Base-by-base conservation (phyloP, 1,284 basidiomycete species). In the Schizophyllum amplum region DNA sequence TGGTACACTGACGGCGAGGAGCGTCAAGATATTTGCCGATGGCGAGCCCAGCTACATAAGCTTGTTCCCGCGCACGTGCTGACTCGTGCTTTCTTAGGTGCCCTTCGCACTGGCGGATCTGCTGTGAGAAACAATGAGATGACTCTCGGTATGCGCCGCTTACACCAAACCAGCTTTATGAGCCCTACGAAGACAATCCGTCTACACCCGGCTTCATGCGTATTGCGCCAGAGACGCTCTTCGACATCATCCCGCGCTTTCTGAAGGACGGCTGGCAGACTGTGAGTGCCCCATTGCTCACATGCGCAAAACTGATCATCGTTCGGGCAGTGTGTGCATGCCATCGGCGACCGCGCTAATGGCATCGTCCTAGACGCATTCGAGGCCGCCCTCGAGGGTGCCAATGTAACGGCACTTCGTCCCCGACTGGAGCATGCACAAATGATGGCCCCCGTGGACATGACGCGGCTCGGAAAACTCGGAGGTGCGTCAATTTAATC, bases 391-490 rank as follows among this genome's bases (percentile, higher is more conserved):
- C 69, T 91, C 50, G 68, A 77, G 52, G 78, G 79, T 23, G 75
- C 74, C 21, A 80, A 86, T 63, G 80, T 87, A 13, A 76, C 77
- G 27, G 78, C 81, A n/a, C 72, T 85, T 50, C 77, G 93, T 47
- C 86, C 91, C 53, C 82, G 94, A 22, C 79, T 97, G 24, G 94
- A 97, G 68, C 94, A 97, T 71, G 91, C 92, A 3, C 94, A 96
- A 70, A 86, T 96, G 65, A 76, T 94, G 69, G 83, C 82, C 0
- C 72, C 76, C 24, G 75, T 74, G 1, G 93, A 96, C 67, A 82
- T 94, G 72, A 69, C 73, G 27, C 81, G 92, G 7, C 79, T 93
- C 24, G 91, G 86, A 7, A 78, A 76, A 60, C 79, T 95, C 20
- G 90, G 91, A 58, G 84, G 90, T 89, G 63, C 65, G 73, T 66